phyloP scores from a whole-genome alignment of 2,329 filamentous ascomycete genomes.

The Phaeosphaeriaceae sp. region DNA sequence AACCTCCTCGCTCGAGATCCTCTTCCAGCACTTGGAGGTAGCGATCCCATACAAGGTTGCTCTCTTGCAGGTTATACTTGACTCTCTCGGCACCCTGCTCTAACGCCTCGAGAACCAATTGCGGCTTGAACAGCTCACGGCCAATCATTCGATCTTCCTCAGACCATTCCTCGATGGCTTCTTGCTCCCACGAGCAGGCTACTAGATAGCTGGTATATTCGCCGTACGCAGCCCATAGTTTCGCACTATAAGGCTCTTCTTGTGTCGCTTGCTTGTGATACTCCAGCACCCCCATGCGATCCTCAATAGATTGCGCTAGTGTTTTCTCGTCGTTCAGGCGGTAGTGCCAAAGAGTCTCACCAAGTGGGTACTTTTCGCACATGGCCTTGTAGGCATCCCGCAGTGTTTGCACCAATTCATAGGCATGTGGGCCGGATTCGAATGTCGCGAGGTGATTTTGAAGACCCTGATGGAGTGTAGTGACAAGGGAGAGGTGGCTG shows the following conservation, averaged over 20 bases:
- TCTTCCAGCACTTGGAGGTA: conserved; percentile 77
- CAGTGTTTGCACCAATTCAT: conserved; percentile 54
- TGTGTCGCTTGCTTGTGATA: conserved; percentile 72
- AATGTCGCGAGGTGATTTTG: conserved; percentile 47
- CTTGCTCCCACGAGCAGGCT: conserved; percentile 65
- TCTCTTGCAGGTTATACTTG: conserved; percentile 77
- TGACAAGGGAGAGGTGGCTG: conserved; percentile 56
- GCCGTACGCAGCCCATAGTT: conserved; percentile 79
- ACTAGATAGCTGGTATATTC: conserved; percentile 79
- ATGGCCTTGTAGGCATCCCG: conserved; percentile 63
- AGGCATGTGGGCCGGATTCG: conserved; percentile 48
- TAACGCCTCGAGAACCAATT: conserved; percentile 72
- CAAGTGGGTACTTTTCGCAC: conserved; percentile 71
- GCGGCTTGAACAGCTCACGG: conserved; percentile 74
- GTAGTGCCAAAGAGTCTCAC: conserved; percentile 79
- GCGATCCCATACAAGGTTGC: conserved; percentile 79
- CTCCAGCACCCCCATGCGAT: conserved; percentile 74
- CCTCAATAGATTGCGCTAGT: conserved; percentile 67
- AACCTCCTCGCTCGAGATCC: conserved; percentile 65
- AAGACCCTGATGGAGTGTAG: conserved; percentile 57
- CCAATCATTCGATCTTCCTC: conserved; percentile 74
- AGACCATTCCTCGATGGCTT: conserved; percentile 57
- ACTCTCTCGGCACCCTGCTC: conserved; percentile 75
- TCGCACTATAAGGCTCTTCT: conserved; percentile 76
- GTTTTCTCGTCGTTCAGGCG: conserved; percentile 76